Percentiles rank a stretch among this genome's conserved stretches.
These are phyloP conservation scores for Lomentospora prolificans DNA, from an alignment of 2,329 filamentous ascomycete species.

Conservation along the genomic window DNA sequence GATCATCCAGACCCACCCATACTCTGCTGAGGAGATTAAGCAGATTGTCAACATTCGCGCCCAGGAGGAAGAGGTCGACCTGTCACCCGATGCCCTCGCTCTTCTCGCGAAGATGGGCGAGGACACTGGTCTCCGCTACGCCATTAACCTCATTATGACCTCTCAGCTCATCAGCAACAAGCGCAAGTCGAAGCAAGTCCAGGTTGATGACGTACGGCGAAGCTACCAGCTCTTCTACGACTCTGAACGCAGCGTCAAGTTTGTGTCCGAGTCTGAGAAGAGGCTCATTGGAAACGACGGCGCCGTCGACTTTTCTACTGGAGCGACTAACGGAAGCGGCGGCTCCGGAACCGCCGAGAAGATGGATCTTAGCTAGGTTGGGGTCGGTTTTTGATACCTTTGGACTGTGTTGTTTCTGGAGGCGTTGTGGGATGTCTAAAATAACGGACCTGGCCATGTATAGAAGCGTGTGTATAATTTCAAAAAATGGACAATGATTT, in stretches of 20 bases:
- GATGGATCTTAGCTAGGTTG: conserved; percentile 34
- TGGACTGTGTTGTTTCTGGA: conserved; percentile 4
- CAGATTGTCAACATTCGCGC: conserved; percentile 90
- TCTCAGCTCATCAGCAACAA: conserved; percentile 82
- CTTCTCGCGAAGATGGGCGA: conserved; percentile 92
- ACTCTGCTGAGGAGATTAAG: conserved; percentile 73
- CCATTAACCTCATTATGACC: conserved; percentile 95
- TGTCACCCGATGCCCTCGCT: conserved; percentile 80
- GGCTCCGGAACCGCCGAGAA: conserved; percentile 18
- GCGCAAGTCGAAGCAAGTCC: conserved; percentile 73
- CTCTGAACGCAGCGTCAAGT: conserved; percentile 75
- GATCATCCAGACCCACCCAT: conserved; percentile 88
- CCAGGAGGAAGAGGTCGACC: conserved; percentile 89
- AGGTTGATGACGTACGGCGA: conserved; percentile 79
- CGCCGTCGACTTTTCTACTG: conserved; percentile 57
- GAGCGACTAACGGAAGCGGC: neutral
- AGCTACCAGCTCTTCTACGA: conserved; percentile 95
- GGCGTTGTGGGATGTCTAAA: conserved; percentile 11
- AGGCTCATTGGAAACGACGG: conserved; percentile 85
- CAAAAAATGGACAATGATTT: conserved; percentile 1
- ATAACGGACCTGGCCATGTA: conserved; percentile 9
- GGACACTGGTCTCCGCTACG: conserved; percentile 86
- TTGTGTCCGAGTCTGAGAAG: conserved; percentile 84
- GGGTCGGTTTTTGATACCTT: conserved; percentile 7
- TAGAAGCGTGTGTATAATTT: conserved; percentile 5